A percentile compares a stretch with the other conserved stretches of the same genome.
phyloP scores from a whole-genome alignment of 306 rosid genomes.

The Rosa lucieae region DNA sequence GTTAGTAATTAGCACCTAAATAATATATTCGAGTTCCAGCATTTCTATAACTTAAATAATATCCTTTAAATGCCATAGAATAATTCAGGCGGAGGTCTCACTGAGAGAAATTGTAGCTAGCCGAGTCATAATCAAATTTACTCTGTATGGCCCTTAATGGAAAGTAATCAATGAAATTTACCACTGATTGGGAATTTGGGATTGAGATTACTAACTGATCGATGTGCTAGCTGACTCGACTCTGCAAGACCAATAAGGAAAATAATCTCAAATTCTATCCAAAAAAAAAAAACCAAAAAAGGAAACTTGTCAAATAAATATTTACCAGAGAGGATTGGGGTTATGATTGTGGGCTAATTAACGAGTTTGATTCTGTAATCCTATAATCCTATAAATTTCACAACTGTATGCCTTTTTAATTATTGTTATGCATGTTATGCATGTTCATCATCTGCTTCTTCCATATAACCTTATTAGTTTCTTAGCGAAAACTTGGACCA shows the following conservation, averaged over 20 bases:
- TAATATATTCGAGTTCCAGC: too few species aligned
- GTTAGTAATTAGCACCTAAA: too few species aligned
- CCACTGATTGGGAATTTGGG: background rate
- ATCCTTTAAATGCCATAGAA: too few species aligned
- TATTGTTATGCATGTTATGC: too few species aligned
- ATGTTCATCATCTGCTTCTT: background rate
- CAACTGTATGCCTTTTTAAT: background rate
- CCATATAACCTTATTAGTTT: background rate
- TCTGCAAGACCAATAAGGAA: background rate
- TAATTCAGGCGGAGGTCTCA: background rate
- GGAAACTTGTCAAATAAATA: background rate
- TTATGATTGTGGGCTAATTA: background rate
- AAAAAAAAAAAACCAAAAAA: background rate
- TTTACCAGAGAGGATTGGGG: background rate
- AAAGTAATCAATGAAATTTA: background rate
- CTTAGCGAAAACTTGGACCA: background rate
- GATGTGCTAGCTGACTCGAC: background rate
- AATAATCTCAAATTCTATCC: background rate
- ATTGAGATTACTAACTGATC: background rate
- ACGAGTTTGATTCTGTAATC: background rate
- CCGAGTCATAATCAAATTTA: background rate
- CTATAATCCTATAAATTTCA: background rate
- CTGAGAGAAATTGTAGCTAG: background rate
- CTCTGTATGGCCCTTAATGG: background rate
- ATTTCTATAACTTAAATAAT: too few species aligned